Conservation (phyloP, 2,329 filamentous ascomycete genomes). For the Nigrospora osmanthi region DNA sequence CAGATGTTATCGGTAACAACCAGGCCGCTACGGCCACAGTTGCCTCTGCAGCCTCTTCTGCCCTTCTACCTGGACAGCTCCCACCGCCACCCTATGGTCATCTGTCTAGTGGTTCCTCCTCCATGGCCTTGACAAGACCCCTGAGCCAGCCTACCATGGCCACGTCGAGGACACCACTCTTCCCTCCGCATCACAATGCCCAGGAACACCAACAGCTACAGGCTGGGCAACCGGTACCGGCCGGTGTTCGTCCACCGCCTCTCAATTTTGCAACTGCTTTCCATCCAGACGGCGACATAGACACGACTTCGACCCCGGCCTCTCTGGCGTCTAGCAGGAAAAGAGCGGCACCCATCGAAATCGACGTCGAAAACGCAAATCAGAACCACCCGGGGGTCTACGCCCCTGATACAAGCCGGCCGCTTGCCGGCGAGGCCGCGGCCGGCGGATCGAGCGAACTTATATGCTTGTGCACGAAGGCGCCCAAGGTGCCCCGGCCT, state of each 20-base stretch:
- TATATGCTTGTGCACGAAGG: slow-evolving; percentile 49
- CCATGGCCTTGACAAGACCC: slow-evolving; percentile 10
- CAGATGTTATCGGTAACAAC: background rate
- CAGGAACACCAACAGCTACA: background rate
- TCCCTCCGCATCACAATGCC: background rate
- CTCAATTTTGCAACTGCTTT: too few relatives aligned
- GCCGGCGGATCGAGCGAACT: slow-evolving; percentile 24
- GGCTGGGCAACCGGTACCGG: background rate
- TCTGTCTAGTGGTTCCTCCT: background rate
- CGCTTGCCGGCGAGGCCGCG: slow-evolving; percentile 1
- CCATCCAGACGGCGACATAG: too few relatives aligned
- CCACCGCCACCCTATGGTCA: background rate
- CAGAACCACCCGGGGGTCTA: slow-evolving; percentile 24
- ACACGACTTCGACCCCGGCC: too few relatives aligned
- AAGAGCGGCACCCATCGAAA: slow-evolving; percentile 36
- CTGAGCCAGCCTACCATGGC: slow-evolving; percentile 16
- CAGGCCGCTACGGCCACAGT: background rate
- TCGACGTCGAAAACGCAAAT: slow-evolving; percentile 26
- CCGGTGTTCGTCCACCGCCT: too few relatives aligned
- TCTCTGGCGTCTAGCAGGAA: slow-evolving; percentile 22
- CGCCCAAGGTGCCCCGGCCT: slow-evolving; percentile 50
- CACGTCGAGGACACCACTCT: background rate
- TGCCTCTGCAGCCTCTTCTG: background rate
- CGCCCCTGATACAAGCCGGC: slow-evolving; percentile 16
- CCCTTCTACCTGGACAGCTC: background rate